Conservation (phyloP, 208 protist genomes). For the Acanthamoeba sp. region DNA sequence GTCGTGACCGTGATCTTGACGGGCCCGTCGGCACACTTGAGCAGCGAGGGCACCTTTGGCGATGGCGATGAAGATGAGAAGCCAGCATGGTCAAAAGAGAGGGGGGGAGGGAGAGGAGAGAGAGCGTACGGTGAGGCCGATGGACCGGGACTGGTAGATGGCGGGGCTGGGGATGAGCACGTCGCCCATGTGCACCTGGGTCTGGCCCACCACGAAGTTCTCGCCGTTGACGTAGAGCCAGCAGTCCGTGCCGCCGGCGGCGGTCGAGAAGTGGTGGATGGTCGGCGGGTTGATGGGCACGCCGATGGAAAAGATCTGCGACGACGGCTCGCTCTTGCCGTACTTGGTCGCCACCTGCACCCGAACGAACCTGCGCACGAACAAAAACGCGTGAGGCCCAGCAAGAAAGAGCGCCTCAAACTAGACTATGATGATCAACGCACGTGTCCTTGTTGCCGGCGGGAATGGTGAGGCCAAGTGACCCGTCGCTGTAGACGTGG, state of each 20-base stretch:
- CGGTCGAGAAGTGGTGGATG: background rate
- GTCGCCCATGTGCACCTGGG: constrained; percentile 28
- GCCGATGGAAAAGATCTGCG: constrained; percentile 2
- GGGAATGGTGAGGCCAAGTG: background rate
- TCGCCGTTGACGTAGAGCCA: constrained; percentile 1
- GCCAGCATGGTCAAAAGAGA: background rate
- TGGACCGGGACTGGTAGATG: constrained; percentile 30
- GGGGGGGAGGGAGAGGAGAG: background rate
- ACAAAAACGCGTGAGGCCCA: background rate
- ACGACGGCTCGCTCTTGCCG: background rate
- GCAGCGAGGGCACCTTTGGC: background rate
- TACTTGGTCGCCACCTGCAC: background rate
- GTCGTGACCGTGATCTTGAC: background rate
- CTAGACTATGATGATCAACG: background rate
- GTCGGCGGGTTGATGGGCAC: constrained; percentile 45
- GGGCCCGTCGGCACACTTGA: background rate
- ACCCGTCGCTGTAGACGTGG: background rate
- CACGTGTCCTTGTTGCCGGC: background rate
- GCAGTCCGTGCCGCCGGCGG: background rate
- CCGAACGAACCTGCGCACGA: background rate
- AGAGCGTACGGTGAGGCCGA: constrained; percentile 5
- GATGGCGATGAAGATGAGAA: too few species aligned
- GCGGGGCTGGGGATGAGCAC: background rate
- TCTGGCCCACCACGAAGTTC: constrained; percentile 31
- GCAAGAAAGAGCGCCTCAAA: background rate